Percentiles rank a stretch among this genome's conserved stretches.
Evolutionary conservation across 2,329 filamentous ascomycete species (phyloP).

Genomic region (Stachybotrys chartarum): DNA sequence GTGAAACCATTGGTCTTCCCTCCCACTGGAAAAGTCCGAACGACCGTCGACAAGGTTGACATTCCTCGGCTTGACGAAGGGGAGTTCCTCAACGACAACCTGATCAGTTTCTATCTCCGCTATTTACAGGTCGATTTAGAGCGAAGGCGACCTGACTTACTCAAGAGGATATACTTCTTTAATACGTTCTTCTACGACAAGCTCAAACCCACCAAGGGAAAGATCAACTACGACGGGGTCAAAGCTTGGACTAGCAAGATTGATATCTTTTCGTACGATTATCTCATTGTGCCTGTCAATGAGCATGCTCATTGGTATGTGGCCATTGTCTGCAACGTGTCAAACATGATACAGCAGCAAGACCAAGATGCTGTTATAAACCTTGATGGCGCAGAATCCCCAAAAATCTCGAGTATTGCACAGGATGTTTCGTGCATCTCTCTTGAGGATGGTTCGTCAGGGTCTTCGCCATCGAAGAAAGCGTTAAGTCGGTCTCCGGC

Average conservation of each 20-base stretch:
- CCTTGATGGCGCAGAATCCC: not conserved
- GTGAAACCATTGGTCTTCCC: constrained; percentile 56
- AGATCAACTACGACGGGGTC: constrained; percentile 79
- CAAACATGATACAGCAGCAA: constrained; percentile 43
- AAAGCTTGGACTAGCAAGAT: constrained; percentile 81
- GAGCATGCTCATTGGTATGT: constrained; percentile 88
- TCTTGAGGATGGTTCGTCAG: not conserved
- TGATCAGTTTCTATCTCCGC: constrained; percentile 82
- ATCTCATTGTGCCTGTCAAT: constrained; percentile 87
- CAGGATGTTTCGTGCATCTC: not conserved
- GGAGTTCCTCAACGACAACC: constrained; percentile 85
- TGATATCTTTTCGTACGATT: constrained; percentile 80
- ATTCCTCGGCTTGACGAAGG: constrained; percentile 73
- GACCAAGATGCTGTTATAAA: constrained; percentile 2
- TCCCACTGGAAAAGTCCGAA: constrained; percentile 47
- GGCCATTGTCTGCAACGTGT: constrained; percentile 87
- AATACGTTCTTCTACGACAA: constrained; percentile 88
- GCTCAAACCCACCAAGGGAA: constrained; percentile 54
- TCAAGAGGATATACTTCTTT: constrained; percentile 73
- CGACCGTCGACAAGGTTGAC: constrained; percentile 64
- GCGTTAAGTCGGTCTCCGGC: not conserved
- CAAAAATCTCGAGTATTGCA: not conserved
- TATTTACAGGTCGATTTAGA: constrained; percentile 59
- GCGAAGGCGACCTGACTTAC: constrained; percentile 43
- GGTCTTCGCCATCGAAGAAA: not conserved